Conservation (phyloP, 257 asterid genomes). For the Forsythia viridissima region DNA sequence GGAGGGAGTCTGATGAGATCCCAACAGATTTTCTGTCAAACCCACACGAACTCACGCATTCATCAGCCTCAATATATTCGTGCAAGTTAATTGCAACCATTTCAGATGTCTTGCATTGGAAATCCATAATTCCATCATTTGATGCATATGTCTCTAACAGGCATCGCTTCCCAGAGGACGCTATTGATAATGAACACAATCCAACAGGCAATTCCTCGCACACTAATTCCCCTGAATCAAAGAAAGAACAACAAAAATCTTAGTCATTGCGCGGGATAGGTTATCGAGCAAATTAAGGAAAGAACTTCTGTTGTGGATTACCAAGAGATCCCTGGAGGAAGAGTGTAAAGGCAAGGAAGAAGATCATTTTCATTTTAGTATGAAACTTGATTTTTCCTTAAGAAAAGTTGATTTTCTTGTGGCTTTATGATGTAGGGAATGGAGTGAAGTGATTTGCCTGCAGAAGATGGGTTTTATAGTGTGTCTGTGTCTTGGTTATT, state of each 20-base stretch:
- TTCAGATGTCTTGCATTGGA: constrained; percentile 35
- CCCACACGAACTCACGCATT: constrained; percentile 35
- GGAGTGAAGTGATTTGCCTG: not conserved
- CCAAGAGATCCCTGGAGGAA: constrained; percentile 12
- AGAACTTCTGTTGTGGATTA: not conserved
- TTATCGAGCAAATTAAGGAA: not conserved
- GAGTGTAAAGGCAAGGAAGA: not conserved
- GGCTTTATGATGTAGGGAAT: not conserved
- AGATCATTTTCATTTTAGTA: constrained; percentile 2
- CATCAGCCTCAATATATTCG: constrained; percentile 26
- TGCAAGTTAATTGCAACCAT: constrained; percentile 12
- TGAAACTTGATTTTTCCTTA: not conserved
- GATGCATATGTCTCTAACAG: constrained; percentile 29
- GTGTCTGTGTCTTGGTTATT: not conserved
- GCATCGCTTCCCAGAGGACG: constrained; percentile 41
- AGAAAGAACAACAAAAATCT: not conserved
- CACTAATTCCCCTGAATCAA: constrained; percentile 29
- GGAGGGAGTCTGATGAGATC: constrained; percentile 33
- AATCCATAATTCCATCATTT: not conserved
- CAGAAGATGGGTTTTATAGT: not conserved
- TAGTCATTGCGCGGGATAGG: not conserved
- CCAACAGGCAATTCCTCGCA: constrained; percentile 30
- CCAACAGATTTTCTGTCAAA: constrained; percentile 30
- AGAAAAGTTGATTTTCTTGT: not conserved
- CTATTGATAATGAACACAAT: constrained; percentile 34